phyloP scores from a whole-genome alignment of 2,329 filamentous ascomycete species.

The Fusarium tricinctum region DNA sequence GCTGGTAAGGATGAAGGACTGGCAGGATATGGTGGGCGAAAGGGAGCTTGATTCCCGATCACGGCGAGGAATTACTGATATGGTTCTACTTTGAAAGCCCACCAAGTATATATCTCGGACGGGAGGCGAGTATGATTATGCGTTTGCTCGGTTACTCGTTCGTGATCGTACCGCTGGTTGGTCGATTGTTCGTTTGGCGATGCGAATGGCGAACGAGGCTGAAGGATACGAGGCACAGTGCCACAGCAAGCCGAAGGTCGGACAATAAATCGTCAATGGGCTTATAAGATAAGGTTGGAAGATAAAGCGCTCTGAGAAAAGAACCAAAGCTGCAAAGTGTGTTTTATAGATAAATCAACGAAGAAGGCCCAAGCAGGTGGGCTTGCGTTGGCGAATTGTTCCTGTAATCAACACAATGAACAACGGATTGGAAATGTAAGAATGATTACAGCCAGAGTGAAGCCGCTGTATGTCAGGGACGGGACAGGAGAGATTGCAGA shows the following conservation, averaged over 20 bases:
- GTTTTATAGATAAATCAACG: not conserved
- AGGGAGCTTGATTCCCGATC: constrained; percentile 15
- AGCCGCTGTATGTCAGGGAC: constrained; percentile 34
- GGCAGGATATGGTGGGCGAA: constrained; percentile 4
- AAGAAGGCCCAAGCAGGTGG: not conserved
- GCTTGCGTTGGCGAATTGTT: constrained; percentile 3
- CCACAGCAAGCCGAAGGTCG: constrained; percentile 32
- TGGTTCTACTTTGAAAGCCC: not conserved
- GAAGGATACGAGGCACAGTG: constrained; percentile 28
- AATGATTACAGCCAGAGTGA: constrained; percentile 17
- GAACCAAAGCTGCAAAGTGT: not conserved
- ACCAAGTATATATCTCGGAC: not conserved
- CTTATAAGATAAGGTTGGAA: constrained; percentile 1
- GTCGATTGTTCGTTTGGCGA: constrained; percentile 17
- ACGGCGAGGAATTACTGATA: constrained; percentile 1
- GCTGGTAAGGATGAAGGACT: constrained; percentile 6
- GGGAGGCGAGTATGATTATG: not conserved
- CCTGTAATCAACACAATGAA: constrained; percentile 17
- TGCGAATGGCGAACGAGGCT: constrained; percentile 31
- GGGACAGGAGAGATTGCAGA: constrained; percentile 32
- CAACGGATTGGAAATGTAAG: constrained; percentile 31
- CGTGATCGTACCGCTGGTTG: constrained; percentile 3
- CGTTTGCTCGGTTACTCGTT: constrained; percentile 9
- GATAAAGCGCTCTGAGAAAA: not conserved
- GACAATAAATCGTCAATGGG: constrained; percentile 24